These are phyloP conservation scores for Flaveria trinervia DNA, from an alignment of 129 eudicot genomes.

Conservation along the genomic window DNA sequence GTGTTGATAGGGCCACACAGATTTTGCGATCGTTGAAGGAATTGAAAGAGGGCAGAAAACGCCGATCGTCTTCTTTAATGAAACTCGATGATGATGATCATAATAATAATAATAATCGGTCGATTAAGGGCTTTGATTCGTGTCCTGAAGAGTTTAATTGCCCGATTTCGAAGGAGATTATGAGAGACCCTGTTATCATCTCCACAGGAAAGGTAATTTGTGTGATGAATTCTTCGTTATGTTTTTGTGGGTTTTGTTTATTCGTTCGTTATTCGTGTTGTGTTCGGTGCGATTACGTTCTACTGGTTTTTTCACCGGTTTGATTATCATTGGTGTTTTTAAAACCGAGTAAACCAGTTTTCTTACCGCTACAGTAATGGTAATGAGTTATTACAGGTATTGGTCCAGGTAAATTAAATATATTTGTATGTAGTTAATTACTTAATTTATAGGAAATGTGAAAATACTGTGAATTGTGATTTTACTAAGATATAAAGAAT, in stretches of 20 bases:
- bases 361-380: no score
- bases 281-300: no score
- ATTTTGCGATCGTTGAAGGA: conserved; percentile 48
- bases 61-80: conserved; percentile 31
- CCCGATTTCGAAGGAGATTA: conserved; percentile 75
- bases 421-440: no score
- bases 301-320: no score
- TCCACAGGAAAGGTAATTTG: conserved; percentile 67
- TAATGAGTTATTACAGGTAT: no score
- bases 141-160: conserved; percentile 69
- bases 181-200: conserved; percentile 86
- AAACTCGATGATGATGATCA: background rate
- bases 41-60: conserved; percentile 37
- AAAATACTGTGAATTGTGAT: no score
- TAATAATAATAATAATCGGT: background rate
- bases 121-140: background rate
- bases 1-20: conserved; percentile 63
- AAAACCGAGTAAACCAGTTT: no score
- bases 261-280: background rate
- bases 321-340: no score
- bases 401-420: no score
- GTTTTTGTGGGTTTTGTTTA: background rate
- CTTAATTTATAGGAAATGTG: no score
- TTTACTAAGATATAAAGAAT: no score
- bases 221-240: background rate